A percentile compares a stretch with the other conserved stretches of the same genome.
Conservation (phyloP, 352 stramenopile genomes). For the Globisporangium nunn region DNA sequence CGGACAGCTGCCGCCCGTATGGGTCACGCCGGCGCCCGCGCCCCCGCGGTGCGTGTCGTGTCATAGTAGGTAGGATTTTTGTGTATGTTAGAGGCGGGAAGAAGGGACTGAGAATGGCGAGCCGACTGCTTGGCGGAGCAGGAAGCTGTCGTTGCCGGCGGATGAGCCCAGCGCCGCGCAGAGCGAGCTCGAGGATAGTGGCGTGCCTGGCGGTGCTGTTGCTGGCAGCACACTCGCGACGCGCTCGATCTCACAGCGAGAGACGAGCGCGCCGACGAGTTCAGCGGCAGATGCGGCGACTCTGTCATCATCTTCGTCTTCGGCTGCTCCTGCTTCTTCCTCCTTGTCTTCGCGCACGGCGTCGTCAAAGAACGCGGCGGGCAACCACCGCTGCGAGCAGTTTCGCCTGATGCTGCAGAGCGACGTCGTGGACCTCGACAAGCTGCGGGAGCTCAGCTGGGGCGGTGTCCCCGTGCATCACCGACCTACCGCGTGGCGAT, state of each 20-base stretch:
- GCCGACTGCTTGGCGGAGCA: slow-evolving; percentile 2
- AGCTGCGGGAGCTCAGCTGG: slow-evolving; percentile 89
- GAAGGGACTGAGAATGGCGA: not conserved
- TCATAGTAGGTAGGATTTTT: too few relatives aligned
- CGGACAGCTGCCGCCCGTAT: slow-evolving; percentile 69
- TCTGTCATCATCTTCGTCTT: not conserved
- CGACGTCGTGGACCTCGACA: slow-evolving; percentile 85
- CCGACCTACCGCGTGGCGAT: slow-evolving; percentile 91
- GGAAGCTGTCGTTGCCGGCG: slow-evolving; percentile 29
- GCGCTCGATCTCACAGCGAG: slow-evolving; percentile 6
- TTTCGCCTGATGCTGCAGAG: slow-evolving; percentile 63
- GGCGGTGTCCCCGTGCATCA: slow-evolving; percentile 84
- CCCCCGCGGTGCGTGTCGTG: slow-evolving; percentile 24
- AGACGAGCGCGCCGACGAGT: not conserved
- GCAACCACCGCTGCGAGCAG: slow-evolving; percentile 65
- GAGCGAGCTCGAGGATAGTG: slow-evolving; percentile 13
- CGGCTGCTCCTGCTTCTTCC: too few relatives aligned
- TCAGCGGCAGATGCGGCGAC: not conserved
- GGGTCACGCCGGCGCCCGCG: slow-evolving; percentile 54
- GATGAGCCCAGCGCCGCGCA: slow-evolving; percentile 1
- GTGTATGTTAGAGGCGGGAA: too few relatives aligned
- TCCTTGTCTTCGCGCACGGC: slow-evolving; percentile 9
- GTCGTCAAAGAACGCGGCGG: slow-evolving; percentile 60
- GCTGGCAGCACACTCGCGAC: slow-evolving; percentile 16
- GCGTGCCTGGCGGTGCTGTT: slow-evolving; percentile 6